Evolutionary conservation across 208 protist genomes (phyloP), one percentile per base, ranked within the genome.

Genomic region (Angomonas ambiguus): DNA sequence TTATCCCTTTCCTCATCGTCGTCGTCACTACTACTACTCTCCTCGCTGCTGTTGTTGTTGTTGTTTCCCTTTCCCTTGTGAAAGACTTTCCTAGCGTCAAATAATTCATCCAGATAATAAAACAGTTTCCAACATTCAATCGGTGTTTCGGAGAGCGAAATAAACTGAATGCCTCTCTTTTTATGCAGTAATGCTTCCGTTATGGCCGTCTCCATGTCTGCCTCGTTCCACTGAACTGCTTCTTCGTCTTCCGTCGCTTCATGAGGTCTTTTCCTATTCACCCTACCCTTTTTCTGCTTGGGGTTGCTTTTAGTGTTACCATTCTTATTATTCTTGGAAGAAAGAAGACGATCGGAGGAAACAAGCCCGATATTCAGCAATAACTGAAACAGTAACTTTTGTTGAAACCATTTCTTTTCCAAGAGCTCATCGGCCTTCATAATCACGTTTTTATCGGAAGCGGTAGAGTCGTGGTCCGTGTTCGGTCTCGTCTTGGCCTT

Each of bases 1-100:
- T 67, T 30, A 32, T 58, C 53, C 32, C 16, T 73, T 24, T 59
- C 56, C 22, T 34, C 16, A 55, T 74, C 34, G 22, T 63, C 60
- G 45, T 59, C 49, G 33, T 64, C 64, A 3, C 32, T 51, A 42
- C 38, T 42, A 42, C 27, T 65, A 34, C 48, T 71, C 10, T 70
- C 51, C 2, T 45, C 10, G 22, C 53, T 35, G 11, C 13, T 8
- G 2, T 8, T 59, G 11, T 31, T 2, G 6, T 59, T 31, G 3
- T 59, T 31, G 6, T 59, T 59, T 33, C 34, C 25, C 20, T 59
- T 22, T 32, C 4, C 11, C 10, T 53, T 4, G 45, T 45, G 38
- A 8, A 45, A 45, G 8, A 45, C 38, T n/a, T n/a, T 45, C 8
- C 8, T 45, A 45, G 8, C 16, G 8, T 22, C 45, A 53, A 53